Conservation (phyloP, 768 basidiomycete species). For the Agrocybe praecox region DNA sequence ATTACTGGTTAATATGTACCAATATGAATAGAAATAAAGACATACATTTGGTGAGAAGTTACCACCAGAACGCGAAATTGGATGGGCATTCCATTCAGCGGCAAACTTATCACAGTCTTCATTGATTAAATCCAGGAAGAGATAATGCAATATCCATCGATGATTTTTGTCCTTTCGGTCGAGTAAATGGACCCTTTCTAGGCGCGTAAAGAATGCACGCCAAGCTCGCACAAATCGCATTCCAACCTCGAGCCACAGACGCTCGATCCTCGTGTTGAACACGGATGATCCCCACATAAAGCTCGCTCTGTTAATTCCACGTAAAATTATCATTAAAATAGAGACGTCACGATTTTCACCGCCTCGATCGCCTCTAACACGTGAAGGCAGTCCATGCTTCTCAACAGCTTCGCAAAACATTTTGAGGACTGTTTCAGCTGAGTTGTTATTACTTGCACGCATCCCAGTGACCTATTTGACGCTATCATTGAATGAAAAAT, state of each 20-base stretch:
- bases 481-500: too few relatives aligned
- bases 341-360: slow-evolving; percentile 27
- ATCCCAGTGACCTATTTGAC: too few relatives aligned
- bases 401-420: slow-evolving; percentile 9
- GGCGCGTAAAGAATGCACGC: slow-evolving; percentile 13
- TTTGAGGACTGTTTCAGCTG: neutral
- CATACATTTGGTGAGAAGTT: too few relatives aligned
- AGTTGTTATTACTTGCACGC: too few relatives aligned
- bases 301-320: slow-evolving; percentile 12
- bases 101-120: too few relatives aligned
- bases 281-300: slow-evolving; percentile 43
- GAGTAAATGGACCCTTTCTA: too few relatives aligned
- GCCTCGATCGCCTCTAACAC: slow-evolving; percentile 30
- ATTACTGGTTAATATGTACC: neutral
- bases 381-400: slow-evolving; percentile 23
- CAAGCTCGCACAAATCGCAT: slow-evolving; percentile 39
- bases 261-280: slow-evolving; percentile 42
- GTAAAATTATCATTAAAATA: slow-evolving; percentile 15
- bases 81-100: too few relatives aligned
- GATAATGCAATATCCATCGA: too few relatives aligned
- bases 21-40: too few relatives aligned
- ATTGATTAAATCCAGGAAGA: too few relatives aligned
- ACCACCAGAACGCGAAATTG: too few relatives aligned
- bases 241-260: slow-evolving; percentile 44
- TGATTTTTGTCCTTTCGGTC: too few relatives aligned